phyloP scores from a whole-genome alignment of 345 rosid genomes.

The Turnera subulata region DNA sequence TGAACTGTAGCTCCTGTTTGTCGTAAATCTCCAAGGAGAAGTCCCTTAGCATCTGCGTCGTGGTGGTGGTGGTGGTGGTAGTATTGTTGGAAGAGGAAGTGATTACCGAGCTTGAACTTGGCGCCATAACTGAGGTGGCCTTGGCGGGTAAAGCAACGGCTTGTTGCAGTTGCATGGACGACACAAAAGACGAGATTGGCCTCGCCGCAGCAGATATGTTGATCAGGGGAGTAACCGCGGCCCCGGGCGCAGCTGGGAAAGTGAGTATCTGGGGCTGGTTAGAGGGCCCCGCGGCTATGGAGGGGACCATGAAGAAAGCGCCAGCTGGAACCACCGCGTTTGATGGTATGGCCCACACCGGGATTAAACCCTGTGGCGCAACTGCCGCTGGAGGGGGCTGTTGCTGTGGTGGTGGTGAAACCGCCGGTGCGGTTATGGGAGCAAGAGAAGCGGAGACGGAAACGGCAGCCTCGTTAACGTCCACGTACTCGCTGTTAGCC shows the following conservation, averaged over 20 bases:
- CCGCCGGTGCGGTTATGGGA: constrained; percentile 23
- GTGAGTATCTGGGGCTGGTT: constrained; percentile 55
- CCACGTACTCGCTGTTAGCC: constrained; percentile 70
- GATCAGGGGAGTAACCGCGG: constrained; percentile 39
- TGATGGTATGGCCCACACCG: constrained; percentile 82
- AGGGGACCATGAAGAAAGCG: constrained; percentile 61
- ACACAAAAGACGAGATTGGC: constrained; percentile 52
- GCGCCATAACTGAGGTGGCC: constrained; percentile 45
- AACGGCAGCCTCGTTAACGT: constrained; percentile 42
- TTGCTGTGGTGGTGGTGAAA: not conserved
- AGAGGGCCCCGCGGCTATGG: constrained; percentile 36
- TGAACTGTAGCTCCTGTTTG: constrained; percentile 63
- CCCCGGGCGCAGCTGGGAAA: constrained; percentile 57
- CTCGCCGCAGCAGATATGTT: constrained; percentile 35
- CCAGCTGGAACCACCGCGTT: constrained; percentile 50
- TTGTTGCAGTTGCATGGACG: constrained; percentile 45
- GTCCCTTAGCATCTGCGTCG: constrained; percentile 62
- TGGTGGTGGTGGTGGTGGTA: not conserved
- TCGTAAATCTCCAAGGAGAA: constrained; percentile 74
- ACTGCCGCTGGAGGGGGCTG: constrained; percentile 18
- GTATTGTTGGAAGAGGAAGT: constrained; percentile 11
- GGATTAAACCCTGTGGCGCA: constrained; percentile 59
- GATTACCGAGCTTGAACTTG: constrained; percentile 49
- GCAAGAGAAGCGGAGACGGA: constrained; percentile 50
- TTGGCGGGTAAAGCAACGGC: constrained; percentile 29